Base-by-base conservation (phyloP, 148 eudicot genomes). In the Pharnaceum exiguum region DNA sequence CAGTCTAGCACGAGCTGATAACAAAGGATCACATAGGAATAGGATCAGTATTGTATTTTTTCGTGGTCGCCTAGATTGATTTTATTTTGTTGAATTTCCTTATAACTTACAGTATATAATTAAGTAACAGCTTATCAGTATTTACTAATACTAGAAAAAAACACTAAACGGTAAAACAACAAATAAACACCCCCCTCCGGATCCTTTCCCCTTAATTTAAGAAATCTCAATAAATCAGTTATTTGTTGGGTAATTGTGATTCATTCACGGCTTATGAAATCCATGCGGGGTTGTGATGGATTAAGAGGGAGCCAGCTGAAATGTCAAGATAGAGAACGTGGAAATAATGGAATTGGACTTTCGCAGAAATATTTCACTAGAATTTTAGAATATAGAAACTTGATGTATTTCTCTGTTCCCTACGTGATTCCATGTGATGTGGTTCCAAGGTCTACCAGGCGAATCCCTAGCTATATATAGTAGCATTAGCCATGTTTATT, bases 231-330 rank as follows among this genome's bases (percentile, higher is more conserved):
- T 33, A 73, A 66, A 51, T 55, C 60, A 46, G 17, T 29, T 55
- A 62, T 46, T 71, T 65, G 76, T 63, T 57, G 43, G 29, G 44
- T 37, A 26, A 39, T 29, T 66, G 49, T 35, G 69, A 60, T 69
- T 51, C 17, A 57, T 65, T 73, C 59, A 57, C 65, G 70, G 73
- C 63, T 68, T 39, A 43, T 62, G 59, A 45, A 69, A 48, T 48
- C 73, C 85, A 77, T 77, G 89, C 72, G 88, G 66, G 67, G 27
- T 17, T 67, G 62, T 59, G 75, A 62, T 57, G 28, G 47, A 55
- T 55, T 27, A 27, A 32, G 60, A 40, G 55, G 62, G 33, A n/a
- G n/a, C n/a, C n/a, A n/a, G n/a, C n/a, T n/a, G n/a, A 55, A 69
- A 59, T 70, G 63, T 13, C 51, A 38, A 54, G 44, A 46, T 46